A percentile compares a stretch with the other conserved stretches of the same genome.
Conservation (phyloP, 176 grass and related monocot species). For the Poa annua region DNA sequence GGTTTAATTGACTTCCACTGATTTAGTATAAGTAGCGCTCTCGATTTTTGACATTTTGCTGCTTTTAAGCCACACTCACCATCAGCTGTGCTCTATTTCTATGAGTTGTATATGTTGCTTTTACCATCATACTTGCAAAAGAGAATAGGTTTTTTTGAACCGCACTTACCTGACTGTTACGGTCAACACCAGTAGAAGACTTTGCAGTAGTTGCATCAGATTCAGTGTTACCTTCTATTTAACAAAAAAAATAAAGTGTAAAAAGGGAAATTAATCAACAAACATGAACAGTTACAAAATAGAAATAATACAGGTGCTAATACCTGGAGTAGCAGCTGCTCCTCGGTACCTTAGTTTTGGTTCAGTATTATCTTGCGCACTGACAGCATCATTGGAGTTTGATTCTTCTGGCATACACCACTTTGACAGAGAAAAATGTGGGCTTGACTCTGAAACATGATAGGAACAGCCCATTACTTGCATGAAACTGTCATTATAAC, state of each 20-base stretch:
- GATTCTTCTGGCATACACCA: constrained; percentile 60
- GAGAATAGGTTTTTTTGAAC: neutral
- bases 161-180: constrained; percentile 61
- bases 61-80: neutral
- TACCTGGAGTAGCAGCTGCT: constrained; percentile 49
- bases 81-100: neutral
- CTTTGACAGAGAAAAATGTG: constrained; percentile 68
- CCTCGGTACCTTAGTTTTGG: constrained; percentile 69
- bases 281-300: constrained; percentile 34
- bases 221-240: constrained; percentile 44
- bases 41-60: neutral
- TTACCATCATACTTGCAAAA: constrained; percentile 1
- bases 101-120: neutral
- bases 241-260: constrained; percentile 17
- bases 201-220: constrained; percentile 36
- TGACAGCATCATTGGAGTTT: constrained; percentile 24
- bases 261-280: constrained; percentile 22
- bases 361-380: constrained; percentile 27
- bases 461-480: constrained; percentile 26
- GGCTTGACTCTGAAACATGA: constrained; percentile 55
- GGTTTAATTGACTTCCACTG: neutral
- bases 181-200: constrained; percentile 30
- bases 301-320: constrained; percentile 31
- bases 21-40: neutral
- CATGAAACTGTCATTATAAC: neutral